Conservation (phyloP, 495 filamentous ascomycete species). For the Lindgomyces ingoldianus region DNA sequence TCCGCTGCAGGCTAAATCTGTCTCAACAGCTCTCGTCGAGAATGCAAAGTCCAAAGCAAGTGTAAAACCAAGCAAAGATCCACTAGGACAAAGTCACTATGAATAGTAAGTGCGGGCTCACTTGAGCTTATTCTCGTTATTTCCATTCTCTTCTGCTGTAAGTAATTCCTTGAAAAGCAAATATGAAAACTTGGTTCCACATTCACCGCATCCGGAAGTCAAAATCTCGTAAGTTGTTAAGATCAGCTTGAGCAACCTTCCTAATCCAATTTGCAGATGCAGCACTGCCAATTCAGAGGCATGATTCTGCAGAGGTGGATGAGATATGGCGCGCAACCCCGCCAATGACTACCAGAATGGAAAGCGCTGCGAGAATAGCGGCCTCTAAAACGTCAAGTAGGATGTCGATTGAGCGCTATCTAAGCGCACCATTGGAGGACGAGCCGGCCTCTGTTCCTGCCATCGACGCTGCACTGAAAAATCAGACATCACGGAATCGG, state of each 20-base stretch:
- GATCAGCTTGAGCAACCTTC: no score
- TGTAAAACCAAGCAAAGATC: slow-evolving; percentile 19
- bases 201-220: slow-evolving; percentile 19
- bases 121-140: background rate
- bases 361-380: slow-evolving; percentile 15
- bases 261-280: slow-evolving; percentile 9
- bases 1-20: slow-evolving; percentile 35
- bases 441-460: slow-evolving; percentile 32
- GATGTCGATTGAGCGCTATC: slow-evolving; percentile 31
- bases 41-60: slow-evolving; percentile 6
- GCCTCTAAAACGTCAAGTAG: slow-evolving; percentile 26
- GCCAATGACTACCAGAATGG: background rate
- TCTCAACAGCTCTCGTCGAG: slow-evolving; percentile 15
- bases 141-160: background rate
- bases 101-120: slow-evolving; percentile 1
- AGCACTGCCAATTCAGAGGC: slow-evolving; percentile 1
- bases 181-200: slow-evolving; percentile 30
- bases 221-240: slow-evolving; percentile 13
- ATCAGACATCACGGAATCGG: slow-evolving; percentile 1
- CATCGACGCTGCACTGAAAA: slow-evolving; percentile 26
- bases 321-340: background rate
- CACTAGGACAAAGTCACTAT: background rate
- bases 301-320: slow-evolving; percentile 11
- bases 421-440: slow-evolving; percentile 28
- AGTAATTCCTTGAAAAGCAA: background rate